A percentile compares a stretch with the other conserved stretches of the same genome.
These are phyloP conservation scores for Naegleria fowleri DNA, from an alignment of 208 protist genomes.

Conservation along the genomic window DNA sequence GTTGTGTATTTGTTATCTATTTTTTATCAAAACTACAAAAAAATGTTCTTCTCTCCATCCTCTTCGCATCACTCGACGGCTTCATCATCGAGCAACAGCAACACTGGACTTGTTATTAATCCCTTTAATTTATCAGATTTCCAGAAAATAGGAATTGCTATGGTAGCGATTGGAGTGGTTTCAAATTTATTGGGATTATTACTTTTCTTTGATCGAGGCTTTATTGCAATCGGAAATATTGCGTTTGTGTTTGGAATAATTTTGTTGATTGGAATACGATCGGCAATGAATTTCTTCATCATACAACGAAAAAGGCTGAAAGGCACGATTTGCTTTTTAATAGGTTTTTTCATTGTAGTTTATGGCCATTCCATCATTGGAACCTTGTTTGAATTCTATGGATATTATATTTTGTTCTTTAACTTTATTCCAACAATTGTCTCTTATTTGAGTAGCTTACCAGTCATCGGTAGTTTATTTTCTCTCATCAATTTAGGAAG, in stretches of 20 bases:
- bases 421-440: slow-evolving; percentile 23
- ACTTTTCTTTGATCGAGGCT: slow-evolving; percentile 26
- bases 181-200: slow-evolving; percentile 23
- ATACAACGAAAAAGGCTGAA: neutral
- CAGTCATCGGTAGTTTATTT: neutral
- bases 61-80: too few species aligned
- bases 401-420: neutral
- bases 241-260: slow-evolving; percentile 16
- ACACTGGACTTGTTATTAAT: neutral
- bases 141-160: slow-evolving; percentile 20
- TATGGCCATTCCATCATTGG: slow-evolving; percentile 13
- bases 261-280: slow-evolving; percentile 21
- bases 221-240: slow-evolving; percentile 32
- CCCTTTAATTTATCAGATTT: slow-evolving; percentile 5
- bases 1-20: too few species aligned
- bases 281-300: slow-evolving; percentile 9
- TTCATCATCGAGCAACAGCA: neutral
- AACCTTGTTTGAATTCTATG: neutral
- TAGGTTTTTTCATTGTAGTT: slow-evolving; percentile 19
- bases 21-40: too few species aligned
- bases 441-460: neutral
- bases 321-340: neutral
- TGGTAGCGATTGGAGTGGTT: neutral
- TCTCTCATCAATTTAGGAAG: neutral
- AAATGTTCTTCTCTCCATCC: too few species aligned